Conservation (phyloP, 805 yeast species). For the Teunomyces lycoperdinae region DNA sequence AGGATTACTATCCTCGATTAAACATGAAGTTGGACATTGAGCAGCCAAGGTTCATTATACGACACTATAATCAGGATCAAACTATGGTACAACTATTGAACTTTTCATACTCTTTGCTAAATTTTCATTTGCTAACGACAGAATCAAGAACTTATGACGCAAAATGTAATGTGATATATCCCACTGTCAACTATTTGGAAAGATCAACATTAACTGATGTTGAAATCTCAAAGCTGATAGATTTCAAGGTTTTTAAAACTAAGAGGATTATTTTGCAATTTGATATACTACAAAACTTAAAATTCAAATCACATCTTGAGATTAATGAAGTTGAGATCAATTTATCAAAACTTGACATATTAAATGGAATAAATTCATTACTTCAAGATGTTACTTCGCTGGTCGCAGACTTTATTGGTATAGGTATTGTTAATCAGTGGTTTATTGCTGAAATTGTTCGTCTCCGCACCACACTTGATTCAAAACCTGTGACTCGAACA, state of each 20-base stretch:
- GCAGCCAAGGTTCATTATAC: slow-evolving; percentile 30
- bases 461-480: neutral
- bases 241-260: slow-evolving; percentile 21
- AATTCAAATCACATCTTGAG: slow-evolving; percentile 18
- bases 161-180: slow-evolving; percentile 33
- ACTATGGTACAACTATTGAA: slow-evolving; percentile 24
- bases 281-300: slow-evolving; percentile 27
- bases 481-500: neutral
- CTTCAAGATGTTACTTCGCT: slow-evolving; percentile 23
- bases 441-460: slow-evolving; percentile 22
- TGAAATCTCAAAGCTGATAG: neutral
- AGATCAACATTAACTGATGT: neutral
- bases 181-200: slow-evolving; percentile 29
- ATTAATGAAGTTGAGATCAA: slow-evolving; percentile 21
- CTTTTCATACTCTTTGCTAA: slow-evolving; percentile 33
- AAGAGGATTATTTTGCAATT: slow-evolving; percentile 18
- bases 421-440: slow-evolving; percentile 27
- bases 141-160: slow-evolving; percentile 30
- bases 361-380: slow-evolving; percentile 30
- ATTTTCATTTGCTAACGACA: slow-evolving; percentile 32
- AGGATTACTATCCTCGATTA: slow-evolving; percentile 31
- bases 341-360: slow-evolving; percentile 27
- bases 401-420: slow-evolving; percentile 21
- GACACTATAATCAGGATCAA: slow-evolving; percentile 17
- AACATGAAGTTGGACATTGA: slow-evolving; percentile 26